These are phyloP conservation scores for Saturnispora diversa DNA, from an alignment of 805 yeast genomes.

Conservation along the genomic window DNA sequence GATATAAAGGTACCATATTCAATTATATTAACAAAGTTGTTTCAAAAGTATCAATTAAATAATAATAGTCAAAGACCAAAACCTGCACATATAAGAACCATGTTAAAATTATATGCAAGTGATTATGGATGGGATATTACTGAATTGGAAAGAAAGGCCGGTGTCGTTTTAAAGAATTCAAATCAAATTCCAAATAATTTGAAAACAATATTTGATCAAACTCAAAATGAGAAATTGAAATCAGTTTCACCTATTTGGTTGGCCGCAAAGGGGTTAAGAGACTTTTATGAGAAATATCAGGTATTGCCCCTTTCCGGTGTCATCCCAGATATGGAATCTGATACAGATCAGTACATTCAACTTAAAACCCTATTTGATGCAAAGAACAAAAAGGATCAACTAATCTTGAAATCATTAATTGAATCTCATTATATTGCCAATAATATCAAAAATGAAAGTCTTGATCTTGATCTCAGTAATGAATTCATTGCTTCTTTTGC, in stretches of 20 bases:
- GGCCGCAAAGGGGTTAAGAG: conserved; percentile 43
- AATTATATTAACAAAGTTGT: conserved; percentile 49
- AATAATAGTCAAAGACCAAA: conserved; percentile 14
- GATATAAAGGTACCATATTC: conserved; percentile 59
- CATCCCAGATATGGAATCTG: conserved; percentile 85
- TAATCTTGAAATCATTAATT: conserved; percentile 32
- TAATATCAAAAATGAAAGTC: conserved; percentile 18
- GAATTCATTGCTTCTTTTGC: conserved; percentile 44
- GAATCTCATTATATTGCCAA: conserved; percentile 17
- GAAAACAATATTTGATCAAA: conserved; percentile 22
- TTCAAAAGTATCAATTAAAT: conserved; percentile 33
- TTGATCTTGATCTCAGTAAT: conserved; percentile 25
- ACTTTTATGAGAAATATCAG: conserved; percentile 36
- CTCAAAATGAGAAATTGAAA: conserved; percentile 7
- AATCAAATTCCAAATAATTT: conserved; percentile 28
- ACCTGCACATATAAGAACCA: conserved; percentile 18
- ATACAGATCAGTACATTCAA: conserved; percentile 50
- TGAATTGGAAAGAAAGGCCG: conserved; percentile 34
- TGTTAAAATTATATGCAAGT: conserved; percentile 11
- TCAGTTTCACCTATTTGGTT: conserved; percentile 50
- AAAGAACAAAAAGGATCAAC: conserved; percentile 45
- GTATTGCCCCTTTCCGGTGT: conserved; percentile 65
- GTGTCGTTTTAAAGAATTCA: conserved; percentile 35
- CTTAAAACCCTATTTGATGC: conserved; percentile 50
- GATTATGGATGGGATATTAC: conserved; percentile 31